Evolutionary conservation across 495 filamentous ascomycete species (phyloP), one percentile per base, ranked within the genome.

Genomic region (Lepraria neglecta): DNA sequence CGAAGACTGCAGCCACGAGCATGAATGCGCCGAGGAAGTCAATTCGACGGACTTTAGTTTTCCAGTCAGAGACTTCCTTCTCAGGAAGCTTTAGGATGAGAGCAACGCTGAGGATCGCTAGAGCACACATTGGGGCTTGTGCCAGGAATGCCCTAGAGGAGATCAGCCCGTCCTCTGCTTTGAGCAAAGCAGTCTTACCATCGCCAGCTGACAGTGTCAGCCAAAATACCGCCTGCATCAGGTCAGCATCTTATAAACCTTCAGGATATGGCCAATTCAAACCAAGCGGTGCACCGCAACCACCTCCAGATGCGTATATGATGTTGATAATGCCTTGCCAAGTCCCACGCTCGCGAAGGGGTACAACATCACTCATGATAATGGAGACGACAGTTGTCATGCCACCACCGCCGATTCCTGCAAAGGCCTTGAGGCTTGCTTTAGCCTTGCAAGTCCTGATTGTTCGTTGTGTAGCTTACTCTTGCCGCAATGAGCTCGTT

Each of bases 311-410:
- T 1, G 89, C 84, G 67, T 79, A 92, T 50, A 94, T 79, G 68
- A 94, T 84, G 67, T 94, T 95, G 65, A 92, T 77, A 51, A 91
- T 82, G 21, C 90, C 89, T 70, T 95, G 90, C 82, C 86, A 95
- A 14, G 86, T 77, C 5, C 88, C 90, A 63, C 90, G 72, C 56
- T 91, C 84, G n/a, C 87, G 78, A 55, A 95, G 75, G 10, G 88
- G 78, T 4, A 95, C 80, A 19, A 92, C 78, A 70, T 96, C 91
- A 56, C 82, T 87, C 61, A 95, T 72, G 35, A 96, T 71, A 55
- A 96, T 92, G 58, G 75, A 83, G 47, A 87, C 87, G 54, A 94
- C 83, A 5, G 87, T 87, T 4, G 85, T 90, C 89, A 95, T 92
- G 24, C 90, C 91, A 30, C 88, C 90, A 24, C 89, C 91, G 12